phyloP scores from a whole-genome alignment of 495 filamentous ascomycete genomes.

The Lepraria neglecta region DNA sequence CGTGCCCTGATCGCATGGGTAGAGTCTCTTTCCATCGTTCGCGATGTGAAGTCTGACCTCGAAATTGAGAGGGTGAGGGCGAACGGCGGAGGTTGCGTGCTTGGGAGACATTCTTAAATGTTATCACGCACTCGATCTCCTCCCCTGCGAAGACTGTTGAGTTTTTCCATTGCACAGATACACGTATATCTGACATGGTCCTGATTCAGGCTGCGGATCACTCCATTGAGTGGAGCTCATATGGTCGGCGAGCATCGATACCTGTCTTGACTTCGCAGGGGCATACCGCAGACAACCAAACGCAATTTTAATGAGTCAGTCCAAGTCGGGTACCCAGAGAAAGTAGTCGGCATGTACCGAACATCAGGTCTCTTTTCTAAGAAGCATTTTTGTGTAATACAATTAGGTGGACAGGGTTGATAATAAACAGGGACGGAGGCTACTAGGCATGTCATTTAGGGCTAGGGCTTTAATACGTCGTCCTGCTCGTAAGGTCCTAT shows the following conservation, averaged over 20 bases:
- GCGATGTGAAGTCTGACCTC: constrained; percentile 15
- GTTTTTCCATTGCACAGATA: constrained; percentile 90
- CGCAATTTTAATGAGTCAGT: too few relatives aligned
- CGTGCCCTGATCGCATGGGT: constrained; percentile 9
- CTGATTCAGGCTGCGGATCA: constrained; percentile 16
- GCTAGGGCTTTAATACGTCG: too few relatives aligned
- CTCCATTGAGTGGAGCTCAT: constrained; percentile 20
- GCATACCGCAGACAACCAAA: too few relatives aligned
- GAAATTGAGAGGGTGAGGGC: constrained; percentile 16
- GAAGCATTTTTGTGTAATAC: too few relatives aligned
- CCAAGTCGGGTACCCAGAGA: too few relatives aligned
- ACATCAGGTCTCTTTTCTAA: too few relatives aligned
- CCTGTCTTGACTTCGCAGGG: constrained; percentile 1
- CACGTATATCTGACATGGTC: constrained; percentile 63
- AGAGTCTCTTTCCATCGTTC: constrained; percentile 27
- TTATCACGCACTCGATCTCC: constrained; percentile 88
- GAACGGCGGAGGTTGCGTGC: constrained; percentile 37
- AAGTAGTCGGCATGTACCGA: too few relatives aligned
- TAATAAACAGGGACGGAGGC: too few relatives aligned
- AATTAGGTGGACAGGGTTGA: too few relatives aligned
- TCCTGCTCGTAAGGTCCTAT: too few relatives aligned
- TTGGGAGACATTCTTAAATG: constrained; percentile 80
- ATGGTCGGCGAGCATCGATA: constrained; percentile 20
- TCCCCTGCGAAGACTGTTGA: constrained; percentile 92
- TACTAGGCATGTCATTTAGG: too few relatives aligned